Conservation (phyloP, 352 stramenopile genomes). For the Phytophthora sojae region DNA sequence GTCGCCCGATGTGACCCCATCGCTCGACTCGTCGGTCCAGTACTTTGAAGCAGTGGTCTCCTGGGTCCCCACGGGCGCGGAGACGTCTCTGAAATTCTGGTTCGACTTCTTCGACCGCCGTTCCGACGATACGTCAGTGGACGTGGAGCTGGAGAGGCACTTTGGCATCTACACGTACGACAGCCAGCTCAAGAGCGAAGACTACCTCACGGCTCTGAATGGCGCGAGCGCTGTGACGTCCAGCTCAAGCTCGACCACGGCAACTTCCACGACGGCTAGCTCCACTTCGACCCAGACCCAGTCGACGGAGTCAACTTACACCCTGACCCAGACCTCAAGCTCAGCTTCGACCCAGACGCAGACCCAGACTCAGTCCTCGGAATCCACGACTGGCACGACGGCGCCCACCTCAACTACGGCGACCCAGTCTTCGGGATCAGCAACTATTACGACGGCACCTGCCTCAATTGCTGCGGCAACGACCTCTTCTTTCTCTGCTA, state of each 20-base stretch:
- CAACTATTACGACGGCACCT: not conserved
- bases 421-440: not conserved
- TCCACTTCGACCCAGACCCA: slow-evolving; percentile 3
- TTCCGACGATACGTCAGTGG: slow-evolving; percentile 49
- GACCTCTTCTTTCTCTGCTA: not conserved
- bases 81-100: slow-evolving; percentile 60
- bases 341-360: not conserved
- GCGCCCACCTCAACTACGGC: not conserved
- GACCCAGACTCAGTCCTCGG: not conserved
- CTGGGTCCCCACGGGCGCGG: slow-evolving; percentile 31
- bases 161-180: slow-evolving; percentile 68
- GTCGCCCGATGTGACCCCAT: slow-evolving; percentile 47
- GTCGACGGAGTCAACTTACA: not conserved
- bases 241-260: slow-evolving; percentile 24
- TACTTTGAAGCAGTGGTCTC: slow-evolving; percentile 35
- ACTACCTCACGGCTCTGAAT: slow-evolving; percentile 32
- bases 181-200: slow-evolving; percentile 48
- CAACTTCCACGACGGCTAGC: slow-evolving; percentile 10
- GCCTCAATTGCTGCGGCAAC: not conserved
- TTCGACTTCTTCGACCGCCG: slow-evolving; percentile 67
- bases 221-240: slow-evolving; percentile 24
- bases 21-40: slow-evolving; percentile 38
- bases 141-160: slow-evolving; percentile 52
- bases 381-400: not conserved
- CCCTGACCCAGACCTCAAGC: slow-evolving; percentile 7